phyloP scores from a whole-genome alignment of 352 stramenopile genomes.

The Pythium periplocum region DNA sequence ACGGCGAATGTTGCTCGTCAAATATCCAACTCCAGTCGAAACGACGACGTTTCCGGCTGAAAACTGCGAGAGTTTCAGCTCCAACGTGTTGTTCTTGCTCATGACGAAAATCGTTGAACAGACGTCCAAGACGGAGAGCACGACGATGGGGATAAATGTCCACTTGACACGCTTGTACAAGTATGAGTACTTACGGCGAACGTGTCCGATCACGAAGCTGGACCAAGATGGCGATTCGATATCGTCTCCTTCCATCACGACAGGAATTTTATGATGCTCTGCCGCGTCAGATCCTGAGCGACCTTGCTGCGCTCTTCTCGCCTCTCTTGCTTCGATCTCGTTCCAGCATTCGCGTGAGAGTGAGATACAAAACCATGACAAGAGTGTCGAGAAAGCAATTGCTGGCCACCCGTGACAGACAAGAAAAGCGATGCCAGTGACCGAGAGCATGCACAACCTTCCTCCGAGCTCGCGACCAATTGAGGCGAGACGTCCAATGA shows the following conservation, averaged over 20 bases:
- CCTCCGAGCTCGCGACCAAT: constrained; percentile 26
- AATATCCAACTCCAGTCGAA: constrained; percentile 53
- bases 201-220: constrained; percentile 19
- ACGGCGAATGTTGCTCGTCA: constrained; percentile 60
- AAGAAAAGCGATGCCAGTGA: constrained; percentile 43
- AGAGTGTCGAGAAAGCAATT: constrained; percentile 44
- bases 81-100: constrained; percentile 32
- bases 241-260: not conserved
- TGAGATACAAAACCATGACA: constrained; percentile 64
- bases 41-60: constrained; percentile 68
- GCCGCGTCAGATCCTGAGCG: too few relatives aligned
- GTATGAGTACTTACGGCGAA: constrained; percentile 34
- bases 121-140: constrained; percentile 61
- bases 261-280: not conserved
- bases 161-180: constrained; percentile 74
- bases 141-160: constrained; percentile 70
- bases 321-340: constrained; percentile 42
- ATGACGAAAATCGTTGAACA: constrained; percentile 53
- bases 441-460: constrained; percentile 31
- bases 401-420: constrained; percentile 34
- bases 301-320: constrained; percentile 6
- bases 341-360: constrained; percentile 73
- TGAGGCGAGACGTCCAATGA: constrained; percentile 27
- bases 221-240: constrained; percentile 5
- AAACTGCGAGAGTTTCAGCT: constrained; percentile 66